Evolutionary conservation across 352 stramenopile genomes (phyloP).

Genomic region (Phytophthora pseudosyringae): DNA sequence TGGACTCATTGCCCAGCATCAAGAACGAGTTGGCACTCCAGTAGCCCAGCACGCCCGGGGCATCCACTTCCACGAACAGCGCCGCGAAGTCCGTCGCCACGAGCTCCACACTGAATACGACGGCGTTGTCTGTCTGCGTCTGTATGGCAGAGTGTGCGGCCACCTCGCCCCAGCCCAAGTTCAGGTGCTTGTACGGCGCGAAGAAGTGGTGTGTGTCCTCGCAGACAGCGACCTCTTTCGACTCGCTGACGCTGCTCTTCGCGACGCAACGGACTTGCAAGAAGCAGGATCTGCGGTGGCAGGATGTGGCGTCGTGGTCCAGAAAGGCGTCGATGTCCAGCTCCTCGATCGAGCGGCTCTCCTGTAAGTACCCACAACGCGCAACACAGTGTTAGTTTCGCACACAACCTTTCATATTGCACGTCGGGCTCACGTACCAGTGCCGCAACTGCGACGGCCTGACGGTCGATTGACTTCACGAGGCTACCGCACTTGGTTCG

Average conservation of each 20-base stretch:
- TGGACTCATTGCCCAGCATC: slow-evolving; percentile 64
- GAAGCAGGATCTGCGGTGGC: slow-evolving; percentile 60
- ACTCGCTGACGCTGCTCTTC: slow-evolving; percentile 9
- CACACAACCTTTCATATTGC: not conserved
- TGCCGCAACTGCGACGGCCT: slow-evolving; percentile 33
- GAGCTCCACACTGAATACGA: slow-evolving; percentile 55
- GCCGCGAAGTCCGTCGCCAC: slow-evolving; percentile 58
- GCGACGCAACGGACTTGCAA: slow-evolving; percentile 47
- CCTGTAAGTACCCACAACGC: slow-evolving; percentile 24
- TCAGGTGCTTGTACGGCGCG: slow-evolving; percentile 68
- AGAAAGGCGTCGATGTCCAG: slow-evolving; percentile 42
- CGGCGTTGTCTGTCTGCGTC: slow-evolving; percentile 3
- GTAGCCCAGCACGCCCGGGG: slow-evolving; percentile 48
- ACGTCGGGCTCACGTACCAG: slow-evolving; percentile 38
- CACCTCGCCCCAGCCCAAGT: slow-evolving; percentile 46
- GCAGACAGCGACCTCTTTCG: slow-evolving; percentile 24
- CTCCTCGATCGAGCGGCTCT: slow-evolving; percentile 43
- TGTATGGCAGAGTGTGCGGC: slow-evolving; percentile 25
- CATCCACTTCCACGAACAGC: slow-evolving; percentile 82
- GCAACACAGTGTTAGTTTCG: slow-evolving; percentile 12
- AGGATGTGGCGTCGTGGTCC: slow-evolving; percentile 43
- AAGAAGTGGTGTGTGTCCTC: slow-evolving; percentile 74
- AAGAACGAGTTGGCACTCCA: slow-evolving; percentile 82
- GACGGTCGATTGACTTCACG: slow-evolving; percentile 44
- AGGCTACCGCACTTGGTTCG: slow-evolving; percentile 45